Base-by-base conservation (phyloP, 2,329 filamentous ascomycete species). In the Aspergillus aculeatus region DNA sequence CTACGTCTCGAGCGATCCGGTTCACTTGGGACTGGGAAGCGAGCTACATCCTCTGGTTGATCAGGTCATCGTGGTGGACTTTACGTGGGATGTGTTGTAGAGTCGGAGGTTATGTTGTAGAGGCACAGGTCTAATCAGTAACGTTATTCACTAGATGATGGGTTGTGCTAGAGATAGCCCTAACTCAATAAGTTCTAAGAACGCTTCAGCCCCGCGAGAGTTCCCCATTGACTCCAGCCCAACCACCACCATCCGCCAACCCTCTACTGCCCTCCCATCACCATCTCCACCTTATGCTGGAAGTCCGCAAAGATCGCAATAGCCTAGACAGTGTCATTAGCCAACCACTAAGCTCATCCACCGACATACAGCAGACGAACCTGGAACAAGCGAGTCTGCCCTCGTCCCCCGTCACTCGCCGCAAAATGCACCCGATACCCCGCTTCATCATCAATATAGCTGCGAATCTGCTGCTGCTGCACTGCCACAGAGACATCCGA, bases 11-110 rank as follows among this genome's bases (percentile, higher is more conserved):
- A 23, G 32, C 10, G 53, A 55, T 16, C 44, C 53, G n/a, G 41
- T 47, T 7, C 53, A 55, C 23, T 32, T 55, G 7, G 26, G n/a
- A 14, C n/a, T 47, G 1, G 41, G 47, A 47, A 29, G 47, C 19
- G 32, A 48, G 23, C 24, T 55, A 24, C 21, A 48, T 19, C n/a
- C 31, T 29, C n/a, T 24, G 21, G 11, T 55, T 19, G 44, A 26
- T 6, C 47, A 48, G 26, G 53, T 55, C 5, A 26, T 47, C 9
- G 53, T 55, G 12, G 53, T 55, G n/a, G 53, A 55, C 16, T 55
- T 55, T 12, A 59, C 59, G 6, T 57, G n/a, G 6, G n/a, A 44
- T 44, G 38, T 44, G 5, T 2, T 44, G 16, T 32, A 32, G 31
- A 32, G 7, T 12, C 12, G 1, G 9, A 10, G 31, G 1, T 2